Percentiles rank a stretch among this genome's conserved stretches.
Conservation (phyloP, 169 alveolate species). For the Babesia bovis region DNA sequence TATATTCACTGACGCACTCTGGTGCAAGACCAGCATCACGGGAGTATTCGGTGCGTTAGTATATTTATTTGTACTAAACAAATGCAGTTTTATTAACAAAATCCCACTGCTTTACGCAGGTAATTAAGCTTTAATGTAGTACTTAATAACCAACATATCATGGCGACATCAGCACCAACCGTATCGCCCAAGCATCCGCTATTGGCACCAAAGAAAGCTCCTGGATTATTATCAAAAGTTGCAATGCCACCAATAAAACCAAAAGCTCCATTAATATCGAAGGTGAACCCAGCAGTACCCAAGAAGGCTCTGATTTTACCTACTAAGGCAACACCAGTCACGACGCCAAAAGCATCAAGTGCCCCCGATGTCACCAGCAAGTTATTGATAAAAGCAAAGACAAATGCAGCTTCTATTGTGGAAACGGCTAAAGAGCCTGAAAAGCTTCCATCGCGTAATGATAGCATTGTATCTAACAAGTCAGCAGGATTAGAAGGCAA, state of each 20-base stretch:
- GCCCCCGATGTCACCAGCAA: neutral
- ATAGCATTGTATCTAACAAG: neutral
- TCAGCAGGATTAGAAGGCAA: neutral
- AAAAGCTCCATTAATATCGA: neutral
- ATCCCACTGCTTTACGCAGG: neutral
- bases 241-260: neutral
- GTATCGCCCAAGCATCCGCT: slow-evolving; percentile 23
- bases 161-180: slow-evolving; percentile 8
- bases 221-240: neutral
- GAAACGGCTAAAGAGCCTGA: neutral
- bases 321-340: slow-evolving; percentile 1
- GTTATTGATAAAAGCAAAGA: neutral
- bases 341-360: neutral
- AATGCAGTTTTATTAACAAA: slow-evolving; percentile 1
- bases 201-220: slow-evolving; percentile 18
- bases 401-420: neutral
- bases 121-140: neutral
- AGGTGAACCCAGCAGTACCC: neutral
- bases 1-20: slow-evolving; percentile 20
- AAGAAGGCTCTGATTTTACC: slow-evolving; percentile 3
- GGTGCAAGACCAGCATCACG: slow-evolving; percentile 16
- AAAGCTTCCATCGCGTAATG: neutral
- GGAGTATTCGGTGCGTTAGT: slow-evolving; percentile 5
- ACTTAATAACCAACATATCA: neutral
- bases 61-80: neutral